phyloP scores from a whole-genome alignment of 2,329 filamentous ascomycete species.

The Daldinia sp. region DNA sequence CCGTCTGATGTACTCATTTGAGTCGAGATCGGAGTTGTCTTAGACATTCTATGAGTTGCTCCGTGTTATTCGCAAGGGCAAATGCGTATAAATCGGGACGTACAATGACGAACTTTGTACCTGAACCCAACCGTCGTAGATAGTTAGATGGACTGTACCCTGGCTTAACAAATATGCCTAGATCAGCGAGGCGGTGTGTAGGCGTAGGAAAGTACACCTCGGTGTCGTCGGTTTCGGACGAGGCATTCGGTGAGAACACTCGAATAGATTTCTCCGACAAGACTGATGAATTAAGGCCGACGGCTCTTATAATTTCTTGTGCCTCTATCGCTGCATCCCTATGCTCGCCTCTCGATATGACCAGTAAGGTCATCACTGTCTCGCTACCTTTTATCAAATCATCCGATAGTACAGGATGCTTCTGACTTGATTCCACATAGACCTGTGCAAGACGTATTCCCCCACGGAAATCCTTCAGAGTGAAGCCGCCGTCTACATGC shows the following conservation, averaged over 20 bases:
- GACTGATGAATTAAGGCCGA: slow-evolving; percentile 11
- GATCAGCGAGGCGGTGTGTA: slow-evolving; percentile 10
- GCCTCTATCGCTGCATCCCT: slow-evolving; percentile 18
- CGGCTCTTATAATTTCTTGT: slow-evolving; percentile 16
- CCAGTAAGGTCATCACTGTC: slow-evolving; percentile 34
- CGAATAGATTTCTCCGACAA: slow-evolving; percentile 32
- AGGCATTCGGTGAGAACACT: slow-evolving; percentile 12
- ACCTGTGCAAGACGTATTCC: slow-evolving; percentile 40
- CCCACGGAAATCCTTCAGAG: slow-evolving; percentile 28
- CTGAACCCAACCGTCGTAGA: slow-evolving; percentile 24
- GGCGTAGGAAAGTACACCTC: slow-evolving; percentile 33
- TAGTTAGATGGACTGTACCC: slow-evolving; percentile 31
- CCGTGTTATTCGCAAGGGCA: slow-evolving; percentile 30
- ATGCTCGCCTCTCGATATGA: slow-evolving; percentile 16
- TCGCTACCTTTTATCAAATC: slow-evolving; percentile 22
- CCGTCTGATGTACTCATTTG: neutral
- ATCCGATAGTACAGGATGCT: slow-evolving; percentile 34
- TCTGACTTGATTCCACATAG: slow-evolving; percentile 25
- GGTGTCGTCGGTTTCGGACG: neutral
- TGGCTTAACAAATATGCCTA: slow-evolving; percentile 8
- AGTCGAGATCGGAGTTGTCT: neutral
- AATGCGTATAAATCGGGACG: slow-evolving; percentile 39
- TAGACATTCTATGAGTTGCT: slow-evolving; percentile 19
- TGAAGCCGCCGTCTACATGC: slow-evolving; percentile 34
- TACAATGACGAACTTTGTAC: slow-evolving; percentile 36